Evolutionary conservation across 805 yeast species (phyloP), one percentile per base, ranked within the genome.

Genomic region (Cyberlindnera xishuangbannaensis): DNA sequence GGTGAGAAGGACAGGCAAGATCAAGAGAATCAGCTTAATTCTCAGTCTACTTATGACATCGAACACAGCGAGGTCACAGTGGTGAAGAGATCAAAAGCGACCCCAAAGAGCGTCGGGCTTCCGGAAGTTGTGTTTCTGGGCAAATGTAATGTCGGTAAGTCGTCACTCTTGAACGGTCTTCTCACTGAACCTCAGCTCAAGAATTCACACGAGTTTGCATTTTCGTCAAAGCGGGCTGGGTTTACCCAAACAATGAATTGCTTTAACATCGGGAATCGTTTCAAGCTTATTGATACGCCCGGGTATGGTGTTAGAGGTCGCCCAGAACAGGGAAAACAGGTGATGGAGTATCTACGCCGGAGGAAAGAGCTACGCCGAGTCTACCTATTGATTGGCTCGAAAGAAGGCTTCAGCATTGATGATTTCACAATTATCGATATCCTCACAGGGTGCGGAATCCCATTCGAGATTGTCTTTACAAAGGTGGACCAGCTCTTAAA

Each of bases 141-240:
- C 0, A 72, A 84, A 42, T 80, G 94, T 30, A 87, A 87, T 47
- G 87, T 80, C 7, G 97, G 96, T 0, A 87, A 87, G 51, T 83
- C 95, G 0, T 76, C 94, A 0, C 53, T 87, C 17, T 61, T 87
- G 25, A 83, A 83, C 48, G 71, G 71, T 10, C 36, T 85, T 7
- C 58, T 83, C 5, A 61, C 75, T 2, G 59, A 61, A 23, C 53
- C 58, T 7, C 47, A 50, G 17, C 13, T 50, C 52, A 33, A 55
- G 52, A 25, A 55, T 42, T 15, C 43, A 48, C 31, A 50, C 40
- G 36, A 55, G 42, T 28, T 69, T 39, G 90, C 87, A 7, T 69
- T 52, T 43, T 71, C 74, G 1, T 73, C 80, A 0, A 59, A 58
- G 37, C 60, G 63, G 40, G 76, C 78, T 15, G 84, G 83, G 6